A percentile compares a stretch with the other conserved stretches of the same genome.
These are phyloP conservation scores for Schrenkiella parvula DNA, from an alignment of 345 rosid genomes.

Conservation along the genomic window DNA sequence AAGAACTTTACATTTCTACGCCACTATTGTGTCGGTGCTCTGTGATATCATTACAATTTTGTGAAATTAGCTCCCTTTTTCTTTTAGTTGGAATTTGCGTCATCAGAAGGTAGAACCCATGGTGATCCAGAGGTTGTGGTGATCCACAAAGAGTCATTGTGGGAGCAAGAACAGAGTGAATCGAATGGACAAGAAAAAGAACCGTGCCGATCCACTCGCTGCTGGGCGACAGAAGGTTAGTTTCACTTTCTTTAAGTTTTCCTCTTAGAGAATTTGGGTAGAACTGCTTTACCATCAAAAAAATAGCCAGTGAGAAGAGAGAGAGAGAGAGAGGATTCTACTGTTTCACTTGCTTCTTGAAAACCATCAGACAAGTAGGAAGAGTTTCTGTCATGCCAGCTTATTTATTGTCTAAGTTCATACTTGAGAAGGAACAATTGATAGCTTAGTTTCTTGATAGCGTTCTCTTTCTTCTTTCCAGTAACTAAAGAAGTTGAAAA, in stretches of 20 bases:
- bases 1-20: neutral
- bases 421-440: neutral
- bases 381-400: neutral
- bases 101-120: constrained; percentile 31
- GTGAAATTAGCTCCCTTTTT: neutral
- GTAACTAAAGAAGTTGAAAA: neutral
- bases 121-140: constrained; percentile 37
- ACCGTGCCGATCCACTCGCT: constrained; percentile 76
- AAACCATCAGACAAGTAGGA: neutral
- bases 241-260: neutral
- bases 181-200: constrained; percentile 91
- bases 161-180: constrained; percentile 34
- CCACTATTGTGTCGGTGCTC: constrained; percentile 19
- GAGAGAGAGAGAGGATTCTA: neutral
- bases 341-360: constrained; percentile 2
- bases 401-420: neutral
- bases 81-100: neutral
- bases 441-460: neutral
- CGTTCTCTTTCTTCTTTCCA: neutral
- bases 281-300: neutral
- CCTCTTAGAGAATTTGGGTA: neutral
- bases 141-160: constrained; percentile 29
- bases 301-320: neutral
- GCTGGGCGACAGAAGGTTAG: constrained; percentile 94
- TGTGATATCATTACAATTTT: constrained; percentile 11